Percentiles rank a stretch among this genome's conserved stretches.
phyloP scores from a whole-genome alignment of 116 monocot genomes.

The Dioscorea cayenensis region DNA sequence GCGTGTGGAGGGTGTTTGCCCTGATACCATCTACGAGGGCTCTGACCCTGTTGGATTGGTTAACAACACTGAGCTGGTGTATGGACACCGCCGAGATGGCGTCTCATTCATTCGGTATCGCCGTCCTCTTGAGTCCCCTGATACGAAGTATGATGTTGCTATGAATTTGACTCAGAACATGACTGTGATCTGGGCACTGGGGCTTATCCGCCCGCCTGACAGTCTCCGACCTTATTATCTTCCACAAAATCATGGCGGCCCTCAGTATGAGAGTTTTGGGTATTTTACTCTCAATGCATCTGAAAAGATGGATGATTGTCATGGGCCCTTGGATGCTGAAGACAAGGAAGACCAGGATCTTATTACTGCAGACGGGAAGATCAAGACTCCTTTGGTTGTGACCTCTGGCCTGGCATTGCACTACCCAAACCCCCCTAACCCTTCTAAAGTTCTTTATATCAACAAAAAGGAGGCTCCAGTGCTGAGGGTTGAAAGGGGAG shows the following conservation, averaged over 20 bases:
- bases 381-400: conserved; percentile 66
- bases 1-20: conserved; percentile 70
- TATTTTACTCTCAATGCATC: conserved; percentile 64
- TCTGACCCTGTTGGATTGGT: conserved; percentile 48
- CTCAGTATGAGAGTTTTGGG: conserved; percentile 34
- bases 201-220: conserved; percentile 68
- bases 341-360: conserved; percentile 86
- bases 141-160: conserved; percentile 67
- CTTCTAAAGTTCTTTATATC: conserved; percentile 74
- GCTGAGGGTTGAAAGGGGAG: conserved; percentile 84
- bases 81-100: conserved; percentile 80
- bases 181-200: conserved; percentile 86
- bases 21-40: conserved; percentile 66
- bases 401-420: conserved; percentile 60
- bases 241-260: conserved; percentile 70
- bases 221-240: conserved; percentile 61
- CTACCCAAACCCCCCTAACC: conserved; percentile 91
- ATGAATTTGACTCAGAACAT: conserved; percentile 45
- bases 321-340: conserved; percentile 75
- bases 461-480: conserved; percentile 93
- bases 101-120: conserved; percentile 68
- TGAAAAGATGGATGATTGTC: conserved; percentile 36
- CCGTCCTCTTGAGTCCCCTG: conserved; percentile 42
- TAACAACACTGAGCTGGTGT: conserved; percentile 72
- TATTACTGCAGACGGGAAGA: conserved; percentile 68